Conservation (phyloP, 208 protist species). For the Zelonia costaricensis region DNA sequence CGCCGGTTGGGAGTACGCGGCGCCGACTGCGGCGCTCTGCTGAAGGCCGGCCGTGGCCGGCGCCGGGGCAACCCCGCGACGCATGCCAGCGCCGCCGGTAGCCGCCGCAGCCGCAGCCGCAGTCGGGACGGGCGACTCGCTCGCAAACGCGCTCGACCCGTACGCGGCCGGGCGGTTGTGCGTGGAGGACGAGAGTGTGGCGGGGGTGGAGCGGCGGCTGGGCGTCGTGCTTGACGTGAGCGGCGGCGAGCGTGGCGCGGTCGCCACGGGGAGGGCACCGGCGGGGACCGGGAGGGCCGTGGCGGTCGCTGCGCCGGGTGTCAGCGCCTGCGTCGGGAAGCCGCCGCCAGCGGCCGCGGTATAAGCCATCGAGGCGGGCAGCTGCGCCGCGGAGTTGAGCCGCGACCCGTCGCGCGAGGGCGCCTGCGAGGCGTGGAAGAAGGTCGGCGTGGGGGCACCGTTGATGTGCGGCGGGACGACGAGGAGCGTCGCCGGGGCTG, state of each 20-base stretch:
- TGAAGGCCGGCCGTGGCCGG: constrained; percentile 11
- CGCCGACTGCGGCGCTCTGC: background rate
- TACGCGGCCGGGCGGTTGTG: background rate
- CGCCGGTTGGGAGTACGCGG: background rate
- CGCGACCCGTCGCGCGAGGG: constrained; percentile 21
- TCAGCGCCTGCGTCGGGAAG: constrained; percentile 9
- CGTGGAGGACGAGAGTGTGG: constrained; percentile 12
- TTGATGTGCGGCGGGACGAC: constrained; percentile 34
- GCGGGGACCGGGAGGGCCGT: background rate
- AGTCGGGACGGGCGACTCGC: background rate
- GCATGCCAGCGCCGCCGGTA: background rate
- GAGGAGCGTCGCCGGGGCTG: constrained; percentile 35
- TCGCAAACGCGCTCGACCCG: constrained; percentile 5
- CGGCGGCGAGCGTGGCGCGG: constrained; percentile 32
- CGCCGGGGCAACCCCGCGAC: constrained; percentile 10
- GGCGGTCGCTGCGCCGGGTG: background rate
- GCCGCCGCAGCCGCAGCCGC: background rate
- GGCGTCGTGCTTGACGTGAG: constrained; percentile 26
- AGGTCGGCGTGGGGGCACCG: constrained; percentile 17
- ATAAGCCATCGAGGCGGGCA: constrained; percentile 22
- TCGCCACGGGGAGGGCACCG: constrained; percentile 30
- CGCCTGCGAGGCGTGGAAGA: constrained; percentile 12
- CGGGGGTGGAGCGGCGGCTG: constrained; percentile 38
- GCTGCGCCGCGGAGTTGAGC: constrained; percentile 14
- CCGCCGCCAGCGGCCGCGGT: background rate